Percentiles rank a stretch among this genome's conserved stretches.
These are phyloP conservation scores for Dactylonectria estremocensis DNA, from an alignment of 2,329 filamentous ascomycete genomes.

Conservation along the genomic window DNA sequence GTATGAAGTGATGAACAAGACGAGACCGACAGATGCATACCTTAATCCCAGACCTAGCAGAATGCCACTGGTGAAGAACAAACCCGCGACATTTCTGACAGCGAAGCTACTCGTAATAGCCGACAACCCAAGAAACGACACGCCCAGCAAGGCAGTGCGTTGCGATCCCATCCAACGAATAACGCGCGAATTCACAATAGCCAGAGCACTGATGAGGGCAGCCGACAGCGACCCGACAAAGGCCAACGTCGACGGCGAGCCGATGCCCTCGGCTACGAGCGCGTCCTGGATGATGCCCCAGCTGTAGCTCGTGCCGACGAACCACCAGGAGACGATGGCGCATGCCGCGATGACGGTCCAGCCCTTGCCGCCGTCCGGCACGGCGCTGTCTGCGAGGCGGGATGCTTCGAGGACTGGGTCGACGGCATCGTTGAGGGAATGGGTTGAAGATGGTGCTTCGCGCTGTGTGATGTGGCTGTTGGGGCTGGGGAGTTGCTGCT, in stretches of 20 bases:
- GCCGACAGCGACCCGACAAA: slow-evolving; percentile 68
- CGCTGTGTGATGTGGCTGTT: slow-evolving; percentile 4
- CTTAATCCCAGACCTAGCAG: slow-evolving; percentile 51
- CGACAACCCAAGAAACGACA: slow-evolving; percentile 65
- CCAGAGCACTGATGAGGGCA: slow-evolving; percentile 65
- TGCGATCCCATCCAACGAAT: slow-evolving; percentile 65
- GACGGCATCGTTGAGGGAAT: neutral
- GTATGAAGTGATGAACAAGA: neutral
- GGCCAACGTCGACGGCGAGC: slow-evolving; percentile 65
- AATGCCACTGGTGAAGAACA: slow-evolving; percentile 47
- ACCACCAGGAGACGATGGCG: slow-evolving; percentile 60
- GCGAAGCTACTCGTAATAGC: slow-evolving; percentile 55
- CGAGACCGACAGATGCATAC: neutral
- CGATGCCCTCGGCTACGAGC: slow-evolving; percentile 64
- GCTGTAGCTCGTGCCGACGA: slow-evolving; percentile 69
- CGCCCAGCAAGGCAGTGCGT: slow-evolving; percentile 61
- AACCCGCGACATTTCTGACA: slow-evolving; percentile 44
- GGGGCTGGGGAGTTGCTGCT: neutral
- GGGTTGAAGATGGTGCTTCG: neutral
- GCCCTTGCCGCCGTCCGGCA: slow-evolving; percentile 49
- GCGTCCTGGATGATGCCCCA: slow-evolving; percentile 75
- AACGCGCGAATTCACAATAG: slow-evolving; percentile 66
- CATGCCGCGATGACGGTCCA: slow-evolving; percentile 48
- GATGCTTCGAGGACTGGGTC: slow-evolving; percentile 44
- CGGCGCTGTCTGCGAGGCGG: slow-evolving; percentile 38